Evolutionary conservation across 306 rosid genomes (phyloP).

Genomic region (Malus fusca): DNA sequence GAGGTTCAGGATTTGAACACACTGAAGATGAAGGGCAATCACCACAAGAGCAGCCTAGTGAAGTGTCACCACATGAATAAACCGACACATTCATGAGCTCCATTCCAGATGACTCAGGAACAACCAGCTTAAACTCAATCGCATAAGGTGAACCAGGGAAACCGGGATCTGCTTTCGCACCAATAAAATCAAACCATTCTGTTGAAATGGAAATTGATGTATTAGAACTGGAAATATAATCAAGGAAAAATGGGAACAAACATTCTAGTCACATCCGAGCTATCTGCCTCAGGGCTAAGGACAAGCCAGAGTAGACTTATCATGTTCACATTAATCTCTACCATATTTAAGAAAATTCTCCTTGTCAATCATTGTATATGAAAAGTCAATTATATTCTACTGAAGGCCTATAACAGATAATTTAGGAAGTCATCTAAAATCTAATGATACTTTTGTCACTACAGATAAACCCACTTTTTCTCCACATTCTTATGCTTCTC

Average conservation of each 20-base stretch:
- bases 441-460: neutral
- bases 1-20: conserved; percentile 64
- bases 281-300: neutral
- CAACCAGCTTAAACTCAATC: conserved; percentile 49
- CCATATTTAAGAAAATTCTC: neutral
- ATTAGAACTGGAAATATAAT: conserved; percentile 20
- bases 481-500: too few species aligned
- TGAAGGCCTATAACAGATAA: neutral
- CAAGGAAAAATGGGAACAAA: neutral
- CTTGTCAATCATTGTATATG: neutral
- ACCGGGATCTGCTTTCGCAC: conserved; percentile 62
- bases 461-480: neutral
- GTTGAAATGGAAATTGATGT: conserved; percentile 23
- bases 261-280: neutral
- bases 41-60: conserved; percentile 96
- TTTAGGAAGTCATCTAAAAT: neutral
- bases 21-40: conserved; percentile 82
- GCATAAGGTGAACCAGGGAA: conserved; percentile 92
- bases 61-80: conserved; percentile 78
- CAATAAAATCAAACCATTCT: conserved; percentile 92
- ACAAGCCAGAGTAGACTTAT: neutral
- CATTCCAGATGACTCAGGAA: conserved; percentile 50
- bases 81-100: conserved; percentile 74
- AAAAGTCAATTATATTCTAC: neutral
- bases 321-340: neutral